Base-by-base conservation (phyloP, 768 basidiomycete genomes). In the Sporobolomyces phaffii region DNA sequence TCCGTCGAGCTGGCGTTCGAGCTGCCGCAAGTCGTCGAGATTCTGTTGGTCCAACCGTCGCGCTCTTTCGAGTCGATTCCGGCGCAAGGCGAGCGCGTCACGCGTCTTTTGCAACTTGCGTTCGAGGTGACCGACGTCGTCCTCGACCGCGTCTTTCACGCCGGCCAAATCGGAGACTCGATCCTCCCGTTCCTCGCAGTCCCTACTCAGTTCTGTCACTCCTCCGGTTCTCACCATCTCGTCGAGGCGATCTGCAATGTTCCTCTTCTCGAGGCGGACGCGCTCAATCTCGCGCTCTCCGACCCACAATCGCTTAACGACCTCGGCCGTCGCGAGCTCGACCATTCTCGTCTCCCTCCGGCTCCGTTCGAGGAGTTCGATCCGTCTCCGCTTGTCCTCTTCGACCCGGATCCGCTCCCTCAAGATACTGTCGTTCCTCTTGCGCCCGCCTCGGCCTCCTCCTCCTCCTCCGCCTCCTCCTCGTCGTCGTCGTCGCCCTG, bases 41-140 rank as follows among this genome's bases (percentile, higher is more conserved):
- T 63, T 43, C 24, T 50, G 40, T n/a, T 59, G 44, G 7, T 70
- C 59, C 33, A 68, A 22, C 40, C 14, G 26, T 26, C 40, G 33
- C 0, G 44, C 71, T 14, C 33, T 60, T 26, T 52, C 59, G 40
- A 65, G 56, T 6, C 68, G 67, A 2, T 26, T 62, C 26, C 58
- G 38, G 26, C 68, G 59, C 26, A 45, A 24, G 0, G 45, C 20
- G 43, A 74, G 68, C n/a, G 59, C 64, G 1, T 47, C 60, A 20
- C 69, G 40, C 57, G 33, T 65, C 56, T 29, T 38, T 43, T 17
- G 24, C 24, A 65, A 31, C 11, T 38, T 38, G 1, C 17, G 34
- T 62, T 36, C 60, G 41, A 73, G 71, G 14, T 72, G 72, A 4
- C 60, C 62, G 1, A 73, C 57, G 1, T 73, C 73, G 11, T 62